Evolutionary conservation across 257 asterid species (phyloP).

Genomic region (Linaria vulgaris): DNA sequence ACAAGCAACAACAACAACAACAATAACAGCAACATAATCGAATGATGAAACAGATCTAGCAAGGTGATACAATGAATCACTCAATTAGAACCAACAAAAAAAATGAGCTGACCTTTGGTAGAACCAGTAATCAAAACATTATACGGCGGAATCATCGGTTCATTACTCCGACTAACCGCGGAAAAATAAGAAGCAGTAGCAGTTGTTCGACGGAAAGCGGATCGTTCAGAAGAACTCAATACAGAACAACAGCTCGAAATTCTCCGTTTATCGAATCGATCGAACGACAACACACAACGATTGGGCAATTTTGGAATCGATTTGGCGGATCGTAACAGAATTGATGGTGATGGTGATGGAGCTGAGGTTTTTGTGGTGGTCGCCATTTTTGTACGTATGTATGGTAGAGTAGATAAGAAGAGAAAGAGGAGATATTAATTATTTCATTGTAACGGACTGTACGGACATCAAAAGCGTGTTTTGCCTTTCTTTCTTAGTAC

Average conservation of each 20-base stretch:
- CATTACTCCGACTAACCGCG: conserved; percentile 23
- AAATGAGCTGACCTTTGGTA: conserved; percentile 54
- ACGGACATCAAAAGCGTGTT: too few relatives aligned
- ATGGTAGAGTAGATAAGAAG: too few relatives aligned
- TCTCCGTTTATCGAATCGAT: conserved; percentile 21
- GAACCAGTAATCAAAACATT: conserved; percentile 88
- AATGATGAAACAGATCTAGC: too few relatives aligned
- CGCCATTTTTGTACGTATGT: conserved; percentile 26
- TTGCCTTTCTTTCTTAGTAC: too few relatives aligned
- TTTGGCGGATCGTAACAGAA: conserved; percentile 21
- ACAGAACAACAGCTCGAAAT: conserved; percentile 9
- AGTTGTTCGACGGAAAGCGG: conserved; percentile 14
- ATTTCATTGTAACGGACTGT: too few relatives aligned
- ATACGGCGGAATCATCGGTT: conserved; percentile 77
- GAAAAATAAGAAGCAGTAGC: conserved; percentile 32
- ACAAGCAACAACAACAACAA: too few relatives aligned
- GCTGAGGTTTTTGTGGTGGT: conserved; percentile 16
- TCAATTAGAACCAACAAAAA: neutral
- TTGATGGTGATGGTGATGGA: too few relatives aligned
- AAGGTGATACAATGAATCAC: neutral
- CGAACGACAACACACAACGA: conserved; percentile 18
- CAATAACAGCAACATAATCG: too few relatives aligned
- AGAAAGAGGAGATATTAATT: neutral
- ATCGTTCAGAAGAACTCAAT: conserved; percentile 18
- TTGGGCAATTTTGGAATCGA: conserved; percentile 18